Conservation (phyloP, 2,329 filamentous ascomycete genomes). For the Colletotrichum melonis region DNA sequence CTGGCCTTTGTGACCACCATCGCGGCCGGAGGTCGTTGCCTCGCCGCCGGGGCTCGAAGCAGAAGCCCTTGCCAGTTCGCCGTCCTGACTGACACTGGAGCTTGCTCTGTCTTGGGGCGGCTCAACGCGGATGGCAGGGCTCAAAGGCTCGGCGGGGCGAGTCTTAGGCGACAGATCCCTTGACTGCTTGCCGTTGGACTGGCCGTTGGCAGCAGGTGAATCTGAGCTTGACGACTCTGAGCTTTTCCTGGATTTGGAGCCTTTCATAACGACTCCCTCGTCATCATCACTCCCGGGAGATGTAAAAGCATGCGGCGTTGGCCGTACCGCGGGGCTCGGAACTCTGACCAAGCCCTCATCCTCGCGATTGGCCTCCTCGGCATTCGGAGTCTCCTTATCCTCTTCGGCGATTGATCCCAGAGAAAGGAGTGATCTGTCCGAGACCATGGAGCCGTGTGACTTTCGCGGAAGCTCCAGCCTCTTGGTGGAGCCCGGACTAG, state of each 20-base stretch:
- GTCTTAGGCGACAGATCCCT: constrained; percentile 8
- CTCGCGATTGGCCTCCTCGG: constrained; percentile 31
- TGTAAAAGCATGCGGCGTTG: constrained; percentile 37
- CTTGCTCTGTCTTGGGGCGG: constrained; percentile 21
- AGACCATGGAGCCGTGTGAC: constrained; percentile 40
- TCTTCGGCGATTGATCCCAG: constrained; percentile 59
- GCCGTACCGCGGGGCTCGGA: constrained; percentile 43
- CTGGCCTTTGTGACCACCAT: constrained; percentile 21
- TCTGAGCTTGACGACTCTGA: neutral
- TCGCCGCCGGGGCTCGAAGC: neutral
- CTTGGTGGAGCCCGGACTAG: constrained; percentile 47
- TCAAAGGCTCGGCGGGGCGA: neutral
- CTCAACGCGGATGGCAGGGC: constrained; percentile 18
- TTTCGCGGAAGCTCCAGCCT: constrained; percentile 43
- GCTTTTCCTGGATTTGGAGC: constrained; percentile 29
- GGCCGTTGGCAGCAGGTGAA: constrained; percentile 8
- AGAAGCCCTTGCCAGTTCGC: neutral
- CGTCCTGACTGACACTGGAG: constrained; percentile 3
- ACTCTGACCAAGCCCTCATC: constrained; percentile 36
- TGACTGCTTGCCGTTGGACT: constrained; percentile 22
- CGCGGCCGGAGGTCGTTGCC: constrained; percentile 5
- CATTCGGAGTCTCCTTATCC: constrained; percentile 36
- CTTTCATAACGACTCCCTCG: constrained; percentile 52
- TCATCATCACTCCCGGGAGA: constrained; percentile 51
- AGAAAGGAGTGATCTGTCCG: constrained; percentile 52